Base-by-base conservation (phyloP, 768 basidiomycete genomes). In the Lactifluus pinguis region DNA sequence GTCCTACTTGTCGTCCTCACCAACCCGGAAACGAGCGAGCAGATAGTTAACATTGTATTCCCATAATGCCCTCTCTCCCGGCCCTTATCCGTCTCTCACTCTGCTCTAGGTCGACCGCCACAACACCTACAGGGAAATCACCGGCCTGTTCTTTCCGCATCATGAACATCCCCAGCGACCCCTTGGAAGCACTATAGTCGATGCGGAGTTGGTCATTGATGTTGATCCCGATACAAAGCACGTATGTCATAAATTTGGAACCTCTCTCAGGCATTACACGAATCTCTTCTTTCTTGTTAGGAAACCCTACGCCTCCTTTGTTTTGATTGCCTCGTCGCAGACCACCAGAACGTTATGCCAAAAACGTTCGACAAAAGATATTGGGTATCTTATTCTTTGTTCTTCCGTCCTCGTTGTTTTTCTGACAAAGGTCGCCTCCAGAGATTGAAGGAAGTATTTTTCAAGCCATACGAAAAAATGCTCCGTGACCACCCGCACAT, bases 131-230 rank as follows among this genome's bases (percentile, higher is more conserved):
- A 86, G 89, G 61, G 72, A 82, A 67, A 73, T 93, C 8, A 68
- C 74, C 14, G 92, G 91, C 2, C 77, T 98, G 44, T 91, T 80
- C 74, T 98, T 99, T 69, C 97, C 95, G 25, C 91, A 95, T 68
- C 85, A 88, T 67, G 89, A 89, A 66, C 79, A 86, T 62, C 84
- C 82, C 2, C 75, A 75, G 63, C 77, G 75, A 19, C 86, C 88
- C 3, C 78, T 97, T 44, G 78, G 81, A 65, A 86, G 89, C 69
- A 91, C 91, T 0, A 76, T 99, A 10, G 73, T 98, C 19, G 97
- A 99, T 68, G 97, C 92, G 41, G 97, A 99, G 71, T 83, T 98
- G 47, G 93, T 99, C 6, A 77, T 92, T 55, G 97, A 99, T 69
- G 80, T 87, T 29, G 92, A 98, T 70, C 88, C 87, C 9, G 73